Evolutionary conservation across 2,329 filamentous ascomycete genomes (phyloP).

Genomic region (Pseudohalonectria lignicola): DNA sequence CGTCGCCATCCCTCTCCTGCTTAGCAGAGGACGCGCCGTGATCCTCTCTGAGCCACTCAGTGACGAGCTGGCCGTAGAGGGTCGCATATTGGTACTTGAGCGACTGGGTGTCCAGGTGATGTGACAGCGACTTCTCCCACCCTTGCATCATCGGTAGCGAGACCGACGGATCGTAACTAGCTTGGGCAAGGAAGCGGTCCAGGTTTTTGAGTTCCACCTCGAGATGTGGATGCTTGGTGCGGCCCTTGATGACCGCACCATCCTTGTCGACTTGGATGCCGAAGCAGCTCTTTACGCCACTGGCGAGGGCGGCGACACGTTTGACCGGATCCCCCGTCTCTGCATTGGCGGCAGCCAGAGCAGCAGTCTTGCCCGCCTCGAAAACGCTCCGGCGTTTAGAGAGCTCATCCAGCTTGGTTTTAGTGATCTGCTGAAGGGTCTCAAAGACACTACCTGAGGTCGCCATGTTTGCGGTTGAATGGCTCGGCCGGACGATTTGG

Average conservation of each 20-base stretch:
- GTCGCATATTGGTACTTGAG: slow-evolving; percentile 31
- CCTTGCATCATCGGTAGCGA: slow-evolving; percentile 18
- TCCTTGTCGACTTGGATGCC: slow-evolving; percentile 17
- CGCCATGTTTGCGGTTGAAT: no score
- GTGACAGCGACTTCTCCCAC: slow-evolving; percentile 24
- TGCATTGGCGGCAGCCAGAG: slow-evolving; percentile 12
- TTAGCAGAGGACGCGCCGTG: slow-evolving; percentile 2
- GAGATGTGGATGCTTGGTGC: slow-evolving; percentile 15
- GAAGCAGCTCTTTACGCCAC: slow-evolving; percentile 24
- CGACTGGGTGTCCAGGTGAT: slow-evolving; percentile 26
- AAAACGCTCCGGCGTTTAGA: slow-evolving; percentile 26
- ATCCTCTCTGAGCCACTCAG: slow-evolving; percentile 27
- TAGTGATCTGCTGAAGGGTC: slow-evolving; percentile 30
- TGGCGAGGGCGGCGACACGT: slow-evolving; percentile 11
- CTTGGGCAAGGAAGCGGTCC: slow-evolving; percentile 26
- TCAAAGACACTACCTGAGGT: slow-evolving; percentile 17
- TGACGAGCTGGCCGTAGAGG: slow-evolving; percentile 33
- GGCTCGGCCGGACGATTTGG: no score
- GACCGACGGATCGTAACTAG: slow-evolving; percentile 27
- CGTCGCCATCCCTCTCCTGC: neutral
- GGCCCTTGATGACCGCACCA: slow-evolving; percentile 11
- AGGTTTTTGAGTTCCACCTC: slow-evolving; percentile 25
- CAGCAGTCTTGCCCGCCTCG: slow-evolving; percentile 19
- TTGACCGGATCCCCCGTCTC: neutral
- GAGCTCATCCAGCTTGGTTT: slow-evolving; percentile 30